Evolutionary conservation across 306 rosid genomes (phyloP), one percentile per base, ranked within the genome.

Genomic region (Pyrus pyrifolia): DNA sequence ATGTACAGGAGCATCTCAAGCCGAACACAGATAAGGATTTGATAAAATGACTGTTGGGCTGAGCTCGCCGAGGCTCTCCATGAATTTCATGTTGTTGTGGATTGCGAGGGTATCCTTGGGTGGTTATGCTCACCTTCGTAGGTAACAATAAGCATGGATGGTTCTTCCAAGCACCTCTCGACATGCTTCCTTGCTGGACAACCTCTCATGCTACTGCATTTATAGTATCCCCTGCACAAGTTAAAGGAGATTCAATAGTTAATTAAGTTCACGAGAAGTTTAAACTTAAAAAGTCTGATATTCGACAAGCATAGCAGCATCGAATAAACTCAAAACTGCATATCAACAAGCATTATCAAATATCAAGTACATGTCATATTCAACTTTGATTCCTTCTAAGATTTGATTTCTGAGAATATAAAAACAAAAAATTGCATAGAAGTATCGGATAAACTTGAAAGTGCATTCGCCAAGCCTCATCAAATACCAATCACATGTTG

Each of bases 201-300:
- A 31, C 99, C 99, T 85, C 99, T 89, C 98, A 96, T 96, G 93
- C 99, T 96, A 88, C 99, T 96, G 81, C 99, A 96, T 82, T 96
- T 96, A 60, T 96, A 96, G 85, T 96, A 96, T 72, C 99, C 99
- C 96, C 99, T 96, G 85, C 81, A 87, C 66, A 81, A 57, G 74
- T 52, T 66, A 15, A 69, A 38, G 29, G 23, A 17, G 63, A 73
- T 53, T 72, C 81, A 42, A 29, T 61, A 12, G 63, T 75, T 73
- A 27, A 73, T 42, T 18, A 27, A 42, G 51, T 73, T 59, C 17
- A 38, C 1, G 5, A n/a, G 33, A 74, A 61, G 25, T 74, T 74
- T 11, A 45, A 60, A 62, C 45, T 29, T 35, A 49, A 8, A 21
- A 35, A 11, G 18, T 66, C 46, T 10, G 70, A 14, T 30, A 30